Evolutionary conservation across 495 filamentous ascomycete genomes (phyloP).

Genomic region (Hyphodiscus hymeniophilus): DNA sequence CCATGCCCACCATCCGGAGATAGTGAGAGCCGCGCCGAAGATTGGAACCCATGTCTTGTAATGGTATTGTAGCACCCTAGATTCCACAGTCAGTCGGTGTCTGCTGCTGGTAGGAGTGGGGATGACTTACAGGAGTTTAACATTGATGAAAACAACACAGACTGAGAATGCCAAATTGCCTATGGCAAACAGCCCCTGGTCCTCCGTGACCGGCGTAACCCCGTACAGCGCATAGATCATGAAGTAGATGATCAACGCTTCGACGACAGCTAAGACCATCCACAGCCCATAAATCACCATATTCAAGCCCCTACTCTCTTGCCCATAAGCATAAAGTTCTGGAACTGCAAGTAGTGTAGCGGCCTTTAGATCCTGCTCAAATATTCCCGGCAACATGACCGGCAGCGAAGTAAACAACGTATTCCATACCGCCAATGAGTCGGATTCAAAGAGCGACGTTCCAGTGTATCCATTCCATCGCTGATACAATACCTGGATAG

Average conservation of each 20-base stretch:
- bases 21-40: slow-evolving; percentile 48
- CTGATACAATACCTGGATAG: slow-evolving; percentile 80
- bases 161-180: slow-evolving; percentile 70
- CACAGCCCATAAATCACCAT: slow-evolving; percentile 62
- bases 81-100: not conserved
- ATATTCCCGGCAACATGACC: slow-evolving; percentile 79
- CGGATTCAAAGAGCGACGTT: slow-evolving; percentile 79
- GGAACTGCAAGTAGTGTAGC: slow-evolving; percentile 81
- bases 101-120: not conserved
- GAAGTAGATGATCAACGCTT: slow-evolving; percentile 73
- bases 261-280: slow-evolving; percentile 65
- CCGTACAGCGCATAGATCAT: slow-evolving; percentile 64
- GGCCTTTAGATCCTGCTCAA: slow-evolving; percentile 75
- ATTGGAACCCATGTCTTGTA: slow-evolving; percentile 68
- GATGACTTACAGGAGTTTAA: slow-evolving; percentile 63
- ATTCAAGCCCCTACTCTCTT: slow-evolving; percentile 70
- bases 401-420: slow-evolving; percentile 83
- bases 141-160: slow-evolving; percentile 68
- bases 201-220: slow-evolving; percentile 49
- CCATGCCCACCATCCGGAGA: slow-evolving; percentile 82
- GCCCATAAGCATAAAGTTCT: slow-evolving; percentile 79
- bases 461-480: slow-evolving; percentile 81
- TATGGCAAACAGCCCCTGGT: slow-evolving; percentile 67
- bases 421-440: slow-evolving; percentile 83
- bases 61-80: slow-evolving; percentile 65